phyloP scores from a whole-genome alignment of 2,329 filamentous ascomycete species.

The Botryotinia convoluta region DNA sequence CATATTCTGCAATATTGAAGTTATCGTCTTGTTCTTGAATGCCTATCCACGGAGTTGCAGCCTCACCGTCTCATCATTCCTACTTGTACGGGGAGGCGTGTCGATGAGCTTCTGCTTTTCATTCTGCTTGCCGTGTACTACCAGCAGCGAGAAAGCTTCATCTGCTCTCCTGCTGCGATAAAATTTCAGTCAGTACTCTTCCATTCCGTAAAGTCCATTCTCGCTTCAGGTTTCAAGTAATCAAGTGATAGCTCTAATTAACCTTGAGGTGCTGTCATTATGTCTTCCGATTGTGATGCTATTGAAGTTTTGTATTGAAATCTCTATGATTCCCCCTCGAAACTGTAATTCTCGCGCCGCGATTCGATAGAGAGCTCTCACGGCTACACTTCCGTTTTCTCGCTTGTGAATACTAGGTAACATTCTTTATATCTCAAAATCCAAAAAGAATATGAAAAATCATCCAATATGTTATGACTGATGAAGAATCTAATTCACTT shows the following conservation, averaged over 20 bases:
- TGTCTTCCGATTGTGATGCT: background rate
- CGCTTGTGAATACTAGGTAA: background rate
- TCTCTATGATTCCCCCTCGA: too few relatives aligned
- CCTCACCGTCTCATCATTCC: too few relatives aligned
- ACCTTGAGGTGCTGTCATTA: background rate
- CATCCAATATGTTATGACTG: background rate
- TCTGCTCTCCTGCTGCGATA: too few relatives aligned
- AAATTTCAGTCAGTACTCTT: background rate
- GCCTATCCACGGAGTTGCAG: background rate
- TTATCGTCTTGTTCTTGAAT: background rate
- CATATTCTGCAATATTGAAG: background rate
- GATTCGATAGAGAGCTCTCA: background rate
- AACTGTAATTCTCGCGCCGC: too few relatives aligned
- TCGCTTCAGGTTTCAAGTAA: background rate
- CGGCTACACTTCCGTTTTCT: background rate
- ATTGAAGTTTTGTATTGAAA: background rate
- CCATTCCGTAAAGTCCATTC: background rate
- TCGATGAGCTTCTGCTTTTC: background rate
- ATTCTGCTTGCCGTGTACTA: background rate
- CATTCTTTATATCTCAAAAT: background rate
- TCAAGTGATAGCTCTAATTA: background rate
- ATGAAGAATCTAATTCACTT: background rate
- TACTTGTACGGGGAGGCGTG: too few relatives aligned
- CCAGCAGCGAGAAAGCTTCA: background rate
- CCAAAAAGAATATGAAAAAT: too few relatives aligned